These are phyloP conservation scores for Capsicum chinense DNA, from an alignment of 257 asterid species.

Conservation along the genomic window DNA sequence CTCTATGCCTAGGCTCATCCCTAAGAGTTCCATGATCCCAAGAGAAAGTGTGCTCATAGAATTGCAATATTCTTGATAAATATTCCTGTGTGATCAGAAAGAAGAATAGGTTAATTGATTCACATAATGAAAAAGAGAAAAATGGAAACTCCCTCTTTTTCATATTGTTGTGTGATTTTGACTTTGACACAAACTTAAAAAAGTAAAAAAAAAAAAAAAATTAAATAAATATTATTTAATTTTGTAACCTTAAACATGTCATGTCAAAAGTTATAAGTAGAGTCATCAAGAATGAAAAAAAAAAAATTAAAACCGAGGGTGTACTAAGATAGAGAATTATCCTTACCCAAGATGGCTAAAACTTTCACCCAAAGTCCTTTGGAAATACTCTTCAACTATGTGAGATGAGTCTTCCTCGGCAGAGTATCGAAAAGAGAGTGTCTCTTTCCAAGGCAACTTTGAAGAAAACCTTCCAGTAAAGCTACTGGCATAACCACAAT, in stretches of 20 bases:
- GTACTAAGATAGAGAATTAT: not conserved
- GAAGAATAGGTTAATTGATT: not conserved
- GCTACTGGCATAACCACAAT: conserved; percentile 90
- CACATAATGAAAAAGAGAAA: not conserved
- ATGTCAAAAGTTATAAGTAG: no score
- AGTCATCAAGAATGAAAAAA: not conserved
- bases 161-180: no score
- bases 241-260: no score
- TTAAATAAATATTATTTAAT: no score
- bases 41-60: conserved; percentile 77
- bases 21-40: conserved; percentile 86
- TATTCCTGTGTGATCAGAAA: conserved; percentile 47
- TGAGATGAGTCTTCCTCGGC: conserved; percentile 40
- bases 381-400: conserved; percentile 66
- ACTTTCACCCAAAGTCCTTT: conserved; percentile 53
- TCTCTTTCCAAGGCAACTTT: conserved; percentile 96
- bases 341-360: conserved; percentile 64
- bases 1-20: conserved; percentile 71
- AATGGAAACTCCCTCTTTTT: not conserved
- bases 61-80: conserved; percentile 69
- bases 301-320: not conserved
- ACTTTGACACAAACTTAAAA: no score
- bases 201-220: no score
- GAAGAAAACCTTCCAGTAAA: conserved; percentile 85
- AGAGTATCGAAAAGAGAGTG: conserved; percentile 75